Conservation (phyloP, 306 rosid species). For the Trifolium fragiferum region DNA sequence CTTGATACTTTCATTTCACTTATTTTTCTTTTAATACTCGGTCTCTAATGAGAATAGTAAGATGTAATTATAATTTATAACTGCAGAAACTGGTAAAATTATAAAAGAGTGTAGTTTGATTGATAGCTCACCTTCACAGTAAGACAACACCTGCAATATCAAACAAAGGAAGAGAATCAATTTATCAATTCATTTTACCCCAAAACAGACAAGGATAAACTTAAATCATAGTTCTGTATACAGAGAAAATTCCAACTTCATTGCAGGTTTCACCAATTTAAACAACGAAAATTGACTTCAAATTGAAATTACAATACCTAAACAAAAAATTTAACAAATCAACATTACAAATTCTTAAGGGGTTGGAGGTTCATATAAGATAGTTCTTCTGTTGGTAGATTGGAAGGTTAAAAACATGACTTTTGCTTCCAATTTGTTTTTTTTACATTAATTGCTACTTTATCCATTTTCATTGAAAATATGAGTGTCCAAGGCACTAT, state of each 20-base stretch:
- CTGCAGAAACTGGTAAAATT: slow-evolving; percentile 30
- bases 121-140: slow-evolving; percentile 84
- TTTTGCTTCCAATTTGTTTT: neutral
- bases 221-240: slow-evolving; percentile 17
- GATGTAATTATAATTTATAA: slow-evolving; percentile 14
- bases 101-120: slow-evolving; percentile 16
- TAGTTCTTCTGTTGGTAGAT: neutral
- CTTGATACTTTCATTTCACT: slow-evolving; percentile 5
- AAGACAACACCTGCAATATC: slow-evolving; percentile 86
- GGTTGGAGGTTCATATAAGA: neutral
- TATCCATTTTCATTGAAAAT: neutral
- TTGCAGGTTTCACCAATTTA: slow-evolving; percentile 17
- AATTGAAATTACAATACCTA: neutral
- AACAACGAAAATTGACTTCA: neutral
- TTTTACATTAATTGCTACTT: neutral
- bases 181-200: slow-evolving; percentile 15
- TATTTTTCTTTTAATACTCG: neutral
- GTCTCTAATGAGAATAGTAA: slow-evolving; percentile 6
- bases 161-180: slow-evolving; percentile 42
- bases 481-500: neutral
- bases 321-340: neutral
- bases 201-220: slow-evolving; percentile 1
- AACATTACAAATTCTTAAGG: neutral
- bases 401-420: neutral
- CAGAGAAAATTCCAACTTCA: neutral